These are phyloP conservation scores for Stenogyne calaminthoides DNA, from an alignment of 305 asterid genomes.

Conservation along the genomic window DNA sequence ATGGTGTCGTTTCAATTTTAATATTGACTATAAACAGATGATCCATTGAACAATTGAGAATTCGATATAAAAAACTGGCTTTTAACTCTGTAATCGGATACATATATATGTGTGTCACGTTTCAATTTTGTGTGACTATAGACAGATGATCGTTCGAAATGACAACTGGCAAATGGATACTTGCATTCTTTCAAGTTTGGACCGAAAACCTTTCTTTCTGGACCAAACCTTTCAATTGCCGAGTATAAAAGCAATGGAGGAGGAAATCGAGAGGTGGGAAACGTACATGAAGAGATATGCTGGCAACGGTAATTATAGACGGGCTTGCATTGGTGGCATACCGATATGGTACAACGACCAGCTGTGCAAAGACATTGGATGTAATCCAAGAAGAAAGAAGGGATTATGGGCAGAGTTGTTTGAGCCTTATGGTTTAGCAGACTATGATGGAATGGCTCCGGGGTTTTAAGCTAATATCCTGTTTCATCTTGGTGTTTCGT, in stretches of 20 bases:
- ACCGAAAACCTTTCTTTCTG: slow-evolving; percentile 46
- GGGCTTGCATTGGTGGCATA: slow-evolving; percentile 52
- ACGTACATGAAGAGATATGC: slow-evolving; percentile 55
- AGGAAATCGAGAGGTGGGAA: slow-evolving; percentile 57
- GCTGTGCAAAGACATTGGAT: slow-evolving; percentile 64
- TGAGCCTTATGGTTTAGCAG: slow-evolving; percentile 48
- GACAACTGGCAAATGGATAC: slow-evolving; percentile 67
- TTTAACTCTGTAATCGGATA: too few species aligned
- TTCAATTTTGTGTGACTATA: slow-evolving; percentile 16
- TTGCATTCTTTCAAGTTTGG: slow-evolving; percentile 50
- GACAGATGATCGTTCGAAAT: slow-evolving; percentile 70
- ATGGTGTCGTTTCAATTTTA: too few species aligned
- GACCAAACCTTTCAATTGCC: slow-evolving; percentile 51
- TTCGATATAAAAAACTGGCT: too few species aligned
- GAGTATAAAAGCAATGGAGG: slow-evolving; percentile 59
- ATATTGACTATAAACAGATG: too few species aligned
- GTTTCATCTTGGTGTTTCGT: too few species aligned
- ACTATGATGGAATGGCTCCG: slow-evolving; percentile 25
- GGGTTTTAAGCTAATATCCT: not conserved
- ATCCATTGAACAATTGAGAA: too few species aligned
- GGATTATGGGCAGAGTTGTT: slow-evolving; percentile 49
- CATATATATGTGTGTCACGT: too few species aligned
- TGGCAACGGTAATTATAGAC: slow-evolving; percentile 41
- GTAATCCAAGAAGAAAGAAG: slow-evolving; percentile 59
- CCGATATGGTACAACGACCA: slow-evolving; percentile 70